Evolutionary conservation across 257 asterid genomes (phyloP).

Genomic region (Fraxinus anomala): DNA sequence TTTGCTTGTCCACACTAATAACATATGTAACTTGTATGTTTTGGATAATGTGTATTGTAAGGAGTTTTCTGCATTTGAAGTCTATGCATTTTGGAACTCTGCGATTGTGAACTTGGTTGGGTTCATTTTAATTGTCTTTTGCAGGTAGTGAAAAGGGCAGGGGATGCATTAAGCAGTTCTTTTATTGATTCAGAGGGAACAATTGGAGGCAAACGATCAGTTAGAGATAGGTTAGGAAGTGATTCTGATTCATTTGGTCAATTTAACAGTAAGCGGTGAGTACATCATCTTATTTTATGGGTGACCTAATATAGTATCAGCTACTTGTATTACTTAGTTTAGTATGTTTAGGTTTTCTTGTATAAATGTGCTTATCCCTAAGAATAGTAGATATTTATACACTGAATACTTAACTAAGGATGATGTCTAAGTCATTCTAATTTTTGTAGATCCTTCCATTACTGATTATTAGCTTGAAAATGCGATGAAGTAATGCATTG

Average conservation of each 20-base stretch:
- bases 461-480: not conserved
- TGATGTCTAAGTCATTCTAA: conserved; percentile 16
- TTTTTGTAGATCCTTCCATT: conserved; percentile 3
- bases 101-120: not conserved
- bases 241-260: conserved; percentile 48
- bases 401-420: not conserved
- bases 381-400: not conserved
- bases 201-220: conserved; percentile 73
- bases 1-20: not conserved
- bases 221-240: conserved; percentile 82
- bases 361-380: not conserved
- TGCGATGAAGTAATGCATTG: not conserved
- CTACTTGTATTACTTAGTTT: conserved; percentile 6
- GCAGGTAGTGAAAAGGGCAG: conserved; percentile 83
- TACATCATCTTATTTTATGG: not conserved
- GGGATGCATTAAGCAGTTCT: conserved; percentile 38
- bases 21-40: conserved; percentile 8
- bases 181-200: conserved; percentile 37
- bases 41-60: no score
- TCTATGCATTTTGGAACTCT: no score
- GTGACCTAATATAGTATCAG: conserved; percentile 9
- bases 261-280: conserved; percentile 63
- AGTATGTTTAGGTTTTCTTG: not conserved
- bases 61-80: no score
- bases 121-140: conserved; percentile 2